Conservation (phyloP, 768 basidiomycete genomes). For the Tulasnella sp. region DNA sequence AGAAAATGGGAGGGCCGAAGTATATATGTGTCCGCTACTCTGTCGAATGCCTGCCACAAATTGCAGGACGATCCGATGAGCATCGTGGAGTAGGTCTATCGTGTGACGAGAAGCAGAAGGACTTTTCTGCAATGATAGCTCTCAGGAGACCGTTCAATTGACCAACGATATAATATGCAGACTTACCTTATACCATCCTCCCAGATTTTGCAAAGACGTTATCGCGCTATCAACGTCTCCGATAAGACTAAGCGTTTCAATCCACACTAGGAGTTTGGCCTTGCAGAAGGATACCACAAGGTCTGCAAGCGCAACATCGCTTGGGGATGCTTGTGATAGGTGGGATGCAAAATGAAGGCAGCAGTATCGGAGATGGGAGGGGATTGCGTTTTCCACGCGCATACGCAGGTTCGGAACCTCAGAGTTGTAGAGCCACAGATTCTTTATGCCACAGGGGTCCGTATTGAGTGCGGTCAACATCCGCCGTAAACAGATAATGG, state of each 20-base stretch:
- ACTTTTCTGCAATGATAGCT: neutral
- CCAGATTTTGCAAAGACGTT: neutral
- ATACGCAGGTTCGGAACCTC: constrained; percentile 12
- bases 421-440: constrained; percentile 1
- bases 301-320: neutral
- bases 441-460: neutral
- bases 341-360: constrained; percentile 12
- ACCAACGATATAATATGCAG: neutral
- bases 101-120: neutral
- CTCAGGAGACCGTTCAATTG: neutral
- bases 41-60: constrained; percentile 16
- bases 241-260: constrained; percentile 21
- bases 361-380: constrained; percentile 1
- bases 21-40: constrained; percentile 13
- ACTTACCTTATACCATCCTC: constrained; percentile 7
- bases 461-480: neutral
- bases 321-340: neutral
- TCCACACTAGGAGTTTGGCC: constrained; percentile 19
- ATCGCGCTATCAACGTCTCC: neutral
- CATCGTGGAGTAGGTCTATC: neutral
- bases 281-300: constrained; percentile 2
- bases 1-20: constrained; percentile 24
- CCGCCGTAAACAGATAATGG: neutral
- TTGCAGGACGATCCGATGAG: constrained; percentile 18
- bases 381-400: neutral